Conservation (phyloP, 208 protist species). For the Trypanosomatidae sp. region DNA sequence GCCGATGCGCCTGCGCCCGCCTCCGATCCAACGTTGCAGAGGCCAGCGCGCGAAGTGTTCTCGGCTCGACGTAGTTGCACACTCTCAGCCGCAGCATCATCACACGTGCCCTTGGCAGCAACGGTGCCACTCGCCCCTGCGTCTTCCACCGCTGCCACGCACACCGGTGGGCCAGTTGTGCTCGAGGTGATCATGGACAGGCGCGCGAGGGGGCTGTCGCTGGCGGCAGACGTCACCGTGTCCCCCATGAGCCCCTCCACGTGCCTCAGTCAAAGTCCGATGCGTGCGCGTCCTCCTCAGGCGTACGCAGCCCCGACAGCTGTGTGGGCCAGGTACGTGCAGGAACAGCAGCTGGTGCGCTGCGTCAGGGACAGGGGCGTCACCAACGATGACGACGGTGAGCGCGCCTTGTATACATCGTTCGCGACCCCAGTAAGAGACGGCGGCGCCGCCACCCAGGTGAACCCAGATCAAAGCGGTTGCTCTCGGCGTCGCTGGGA, state of each 20-base stretch:
- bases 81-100: background rate
- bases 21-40: background rate
- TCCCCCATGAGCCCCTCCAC: constrained; percentile 15
- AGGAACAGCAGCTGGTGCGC: constrained; percentile 4
- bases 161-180: background rate
- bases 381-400: background rate
- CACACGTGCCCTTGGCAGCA: constrained; percentile 1
- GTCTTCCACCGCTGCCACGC: background rate
- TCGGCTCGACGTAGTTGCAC: background rate
- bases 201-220: background rate
- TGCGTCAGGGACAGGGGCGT: background rate
- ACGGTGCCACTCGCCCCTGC: background rate
- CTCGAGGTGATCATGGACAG: constrained; percentile 18
- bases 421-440: background rate
- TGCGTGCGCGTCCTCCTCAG: background rate
- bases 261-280: background rate
- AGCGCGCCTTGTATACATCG: background rate
- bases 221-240: constrained; percentile 16
- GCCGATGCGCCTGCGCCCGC: background rate
- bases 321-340: constrained; percentile 10
- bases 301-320: constrained; percentile 10
- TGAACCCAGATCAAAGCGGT: background rate
- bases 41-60: constrained; percentile 10
- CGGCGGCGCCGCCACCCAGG: background rate
- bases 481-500: constrained; percentile 18